Percentiles rank a stretch among this genome's conserved stretches.
phyloP scores from a whole-genome alignment of 345 rosid species.

The Brassica juncea region DNA sequence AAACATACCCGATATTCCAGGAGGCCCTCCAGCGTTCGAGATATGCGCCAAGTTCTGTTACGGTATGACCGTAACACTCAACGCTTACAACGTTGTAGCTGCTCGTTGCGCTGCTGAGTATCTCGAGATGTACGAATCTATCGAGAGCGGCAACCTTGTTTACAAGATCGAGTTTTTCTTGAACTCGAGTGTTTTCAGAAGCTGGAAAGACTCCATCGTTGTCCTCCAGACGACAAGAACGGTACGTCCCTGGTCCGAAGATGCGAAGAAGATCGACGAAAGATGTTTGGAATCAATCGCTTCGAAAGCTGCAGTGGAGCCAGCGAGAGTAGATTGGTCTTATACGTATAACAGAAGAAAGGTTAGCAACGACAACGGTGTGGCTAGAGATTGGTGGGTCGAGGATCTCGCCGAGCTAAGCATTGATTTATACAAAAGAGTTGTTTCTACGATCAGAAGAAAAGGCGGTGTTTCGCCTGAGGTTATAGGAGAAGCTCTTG shows the following conservation, averaged over 20 bases:
- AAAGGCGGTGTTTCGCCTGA: slow-evolving; percentile 48
- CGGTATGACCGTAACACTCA: slow-evolving; percentile 89
- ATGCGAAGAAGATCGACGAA: slow-evolving; percentile 56
- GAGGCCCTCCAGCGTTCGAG: slow-evolving; percentile 86
- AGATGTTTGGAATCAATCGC: slow-evolving; percentile 69
- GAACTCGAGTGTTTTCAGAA: slow-evolving; percentile 62
- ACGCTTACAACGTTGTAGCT: slow-evolving; percentile 80
- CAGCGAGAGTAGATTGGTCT: slow-evolving; percentile 71
- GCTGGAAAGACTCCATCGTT: slow-evolving; percentile 79
- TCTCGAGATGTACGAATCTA: slow-evolving; percentile 64
- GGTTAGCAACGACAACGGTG: slow-evolving; percentile 39
- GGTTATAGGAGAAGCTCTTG: slow-evolving; percentile 64
- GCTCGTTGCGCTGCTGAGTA: slow-evolving; percentile 85
- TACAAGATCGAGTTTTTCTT: slow-evolving; percentile 76
- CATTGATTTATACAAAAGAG: slow-evolving; percentile 58
- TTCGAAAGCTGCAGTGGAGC: slow-evolving; percentile 53
- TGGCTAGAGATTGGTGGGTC: slow-evolving; percentile 79
- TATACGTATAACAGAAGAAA: slow-evolving; percentile 68
- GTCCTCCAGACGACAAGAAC: slow-evolving; percentile 61
- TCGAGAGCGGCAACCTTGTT: slow-evolving; percentile 68
- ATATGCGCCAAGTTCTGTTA: slow-evolving; percentile 89
- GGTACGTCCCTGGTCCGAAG: slow-evolving; percentile 58
- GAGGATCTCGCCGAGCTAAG: slow-evolving; percentile 68
- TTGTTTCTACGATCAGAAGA: slow-evolving; percentile 44
- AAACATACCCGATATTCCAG: slow-evolving; percentile 70